Percentiles rank a stretch among this genome's conserved stretches.
Conservation (phyloP, 352 stramenopile genomes). For the Globisporangium takayamanum region DNA sequence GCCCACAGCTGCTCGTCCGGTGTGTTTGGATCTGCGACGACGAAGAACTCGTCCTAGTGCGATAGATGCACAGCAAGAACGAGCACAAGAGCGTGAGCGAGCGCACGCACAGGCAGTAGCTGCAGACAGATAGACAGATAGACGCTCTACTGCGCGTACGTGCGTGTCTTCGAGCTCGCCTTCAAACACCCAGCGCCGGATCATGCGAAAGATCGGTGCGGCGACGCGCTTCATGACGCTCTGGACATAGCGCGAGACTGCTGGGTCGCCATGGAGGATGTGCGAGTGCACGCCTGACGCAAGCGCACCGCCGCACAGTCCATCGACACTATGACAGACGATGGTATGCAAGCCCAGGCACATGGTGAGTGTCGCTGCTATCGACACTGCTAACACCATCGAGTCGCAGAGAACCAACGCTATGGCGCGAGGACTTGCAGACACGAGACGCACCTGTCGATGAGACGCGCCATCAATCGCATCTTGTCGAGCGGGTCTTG, state of each 20-base stretch:
- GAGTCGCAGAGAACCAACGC: background rate
- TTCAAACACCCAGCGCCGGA: conserved; percentile 86
- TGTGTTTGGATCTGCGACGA: conserved; percentile 65
- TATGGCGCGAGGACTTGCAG: background rate
- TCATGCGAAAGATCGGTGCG: conserved; percentile 82
- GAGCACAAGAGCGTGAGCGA: background rate
- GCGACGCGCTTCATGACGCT: conserved; percentile 75
- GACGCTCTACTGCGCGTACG: conserved; percentile 28
- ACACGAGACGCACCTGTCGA: conserved; percentile 42
- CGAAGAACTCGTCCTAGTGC: conserved; percentile 80
- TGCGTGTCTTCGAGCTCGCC: conserved; percentile 80
- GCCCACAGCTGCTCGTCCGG: conserved; percentile 79
- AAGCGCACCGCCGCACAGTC: conserved; percentile 81
- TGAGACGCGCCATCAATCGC: conserved; percentile 85
- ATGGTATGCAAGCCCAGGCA: background rate
- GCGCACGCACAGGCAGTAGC: background rate
- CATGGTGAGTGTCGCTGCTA: background rate
- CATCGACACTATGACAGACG: conserved; percentile 49
- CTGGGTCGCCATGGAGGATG: conserved; percentile 87
- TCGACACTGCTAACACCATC: background rate
- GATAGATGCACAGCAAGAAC: background rate
- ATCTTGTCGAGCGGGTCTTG: conserved; percentile 86
- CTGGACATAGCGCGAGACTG: conserved; percentile 63
- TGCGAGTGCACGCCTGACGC: conserved; percentile 89
- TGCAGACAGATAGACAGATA: background rate